Evolutionary conservation across 768 basidiomycete genomes (phyloP).

Genomic region (Pleurotus djamor): DNA sequence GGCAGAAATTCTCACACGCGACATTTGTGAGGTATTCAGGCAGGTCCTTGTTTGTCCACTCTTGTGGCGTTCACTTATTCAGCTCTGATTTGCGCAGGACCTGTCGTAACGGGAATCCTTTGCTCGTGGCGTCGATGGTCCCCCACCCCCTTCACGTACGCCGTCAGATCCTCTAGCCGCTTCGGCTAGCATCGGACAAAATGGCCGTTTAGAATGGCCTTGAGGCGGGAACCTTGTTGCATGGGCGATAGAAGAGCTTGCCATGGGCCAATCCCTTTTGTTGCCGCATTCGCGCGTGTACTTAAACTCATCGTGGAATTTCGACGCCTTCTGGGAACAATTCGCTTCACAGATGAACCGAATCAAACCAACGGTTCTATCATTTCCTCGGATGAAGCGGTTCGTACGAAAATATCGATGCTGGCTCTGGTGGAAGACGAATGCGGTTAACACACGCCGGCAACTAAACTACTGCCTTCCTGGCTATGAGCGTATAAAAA

Average conservation of each 20-base stretch:
- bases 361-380: neutral
- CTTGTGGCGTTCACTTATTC: neutral
- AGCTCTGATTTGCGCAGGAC: conserved; percentile 1
- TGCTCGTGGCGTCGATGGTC: neutral
- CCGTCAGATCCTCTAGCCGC: neutral
- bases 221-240: neutral
- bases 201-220: neutral
- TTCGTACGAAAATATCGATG: neutral
- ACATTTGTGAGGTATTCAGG: neutral
- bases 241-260: neutral
- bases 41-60: neutral
- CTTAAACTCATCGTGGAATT: neutral
- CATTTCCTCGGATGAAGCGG: neutral
- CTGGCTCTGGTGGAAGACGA: neutral
- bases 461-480: neutral
- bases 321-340: neutral
- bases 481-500: neutral
- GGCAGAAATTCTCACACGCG: conserved; percentile 1
- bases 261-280: neutral
- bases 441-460: neutral
- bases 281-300: neutral
- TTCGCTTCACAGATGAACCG: neutral
- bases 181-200: neutral
- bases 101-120: neutral
- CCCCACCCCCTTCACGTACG: neutral